A percentile compares a stretch with the other conserved stretches of the same genome.
Evolutionary conservation across 345 rosid genomes (phyloP).

Genomic region (Leavenworthia alabamica): DNA sequence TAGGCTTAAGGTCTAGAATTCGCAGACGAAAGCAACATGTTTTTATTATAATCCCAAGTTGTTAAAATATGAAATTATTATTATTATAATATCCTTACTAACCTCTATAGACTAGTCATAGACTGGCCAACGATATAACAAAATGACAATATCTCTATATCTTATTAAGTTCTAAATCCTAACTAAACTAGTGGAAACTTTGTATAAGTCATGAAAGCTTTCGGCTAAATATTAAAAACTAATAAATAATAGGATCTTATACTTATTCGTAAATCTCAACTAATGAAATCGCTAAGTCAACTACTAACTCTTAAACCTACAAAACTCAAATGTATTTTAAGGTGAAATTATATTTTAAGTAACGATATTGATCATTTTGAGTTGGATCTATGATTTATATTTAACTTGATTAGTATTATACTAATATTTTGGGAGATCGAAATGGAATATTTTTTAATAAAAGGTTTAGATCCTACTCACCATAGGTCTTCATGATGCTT

Average conservation of each 20-base stretch:
- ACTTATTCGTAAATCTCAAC: not conserved
- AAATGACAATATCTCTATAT: slow-evolving; percentile 19
- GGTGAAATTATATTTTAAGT: not conserved
- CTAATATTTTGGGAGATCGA: not conserved
- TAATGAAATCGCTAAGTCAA: not conserved
- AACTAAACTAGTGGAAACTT: not conserved
- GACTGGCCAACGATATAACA: slow-evolving; percentile 15
- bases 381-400: slow-evolving; percentile 15
- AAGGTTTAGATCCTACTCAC: slow-evolving; percentile 13
- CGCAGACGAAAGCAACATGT: slow-evolving; percentile 27
- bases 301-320: not conserved
- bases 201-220: not conserved
- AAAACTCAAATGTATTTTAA: not conserved
- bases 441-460: not conserved
- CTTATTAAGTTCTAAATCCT: not conserved
- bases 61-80: not conserved
- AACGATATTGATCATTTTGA: not conserved
- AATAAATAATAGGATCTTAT: not conserved
- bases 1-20: slow-evolving; percentile 26
- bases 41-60: not conserved
- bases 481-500: slow-evolving; percentile 29
- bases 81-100: not conserved
- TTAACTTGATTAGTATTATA: slow-evolving; percentile 6
- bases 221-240: not conserved
- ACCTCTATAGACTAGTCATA: slow-evolving; percentile 2